These are phyloP conservation scores for Begonia loranthoides DNA, from an alignment of 306 rosid genomes.

Conservation along the genomic window DNA sequence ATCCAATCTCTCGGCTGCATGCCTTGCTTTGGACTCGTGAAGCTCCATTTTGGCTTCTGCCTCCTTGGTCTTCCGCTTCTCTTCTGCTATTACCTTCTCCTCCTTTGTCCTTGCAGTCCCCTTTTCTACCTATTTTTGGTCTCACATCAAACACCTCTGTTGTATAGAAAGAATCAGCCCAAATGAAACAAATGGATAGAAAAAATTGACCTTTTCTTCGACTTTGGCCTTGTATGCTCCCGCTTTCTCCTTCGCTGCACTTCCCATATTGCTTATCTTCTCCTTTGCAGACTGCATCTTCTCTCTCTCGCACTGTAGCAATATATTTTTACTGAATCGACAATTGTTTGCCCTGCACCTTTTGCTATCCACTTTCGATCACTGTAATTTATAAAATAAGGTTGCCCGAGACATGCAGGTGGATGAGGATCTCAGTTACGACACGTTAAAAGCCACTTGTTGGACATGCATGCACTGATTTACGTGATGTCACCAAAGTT, in stretches of 20 bases:
- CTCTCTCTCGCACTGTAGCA: neutral
- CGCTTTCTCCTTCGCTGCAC: slow-evolving; percentile 37
- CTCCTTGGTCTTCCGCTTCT: slow-evolving; percentile 38
- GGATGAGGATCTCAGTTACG: neutral
- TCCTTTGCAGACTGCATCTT: slow-evolving; percentile 45
- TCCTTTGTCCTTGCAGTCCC: slow-evolving; percentile 35
- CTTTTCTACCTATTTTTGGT: slow-evolving; percentile 31
- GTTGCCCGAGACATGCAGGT: neutral
- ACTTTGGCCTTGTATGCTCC: slow-evolving; percentile 38
- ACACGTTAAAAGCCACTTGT: slow-evolving; percentile 6
- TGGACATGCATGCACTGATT: slow-evolving; percentile 3
- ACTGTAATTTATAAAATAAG: neutral
- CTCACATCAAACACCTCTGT: neutral
- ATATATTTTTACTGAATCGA: neutral
- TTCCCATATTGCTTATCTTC: slow-evolving; percentile 39
- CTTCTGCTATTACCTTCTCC: slow-evolving; percentile 37
- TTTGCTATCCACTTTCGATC: too few species aligned
- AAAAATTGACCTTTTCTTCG: slow-evolving; percentile 33
- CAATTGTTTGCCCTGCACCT: neutral
- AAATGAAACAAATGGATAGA: neutral
- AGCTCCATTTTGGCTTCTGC: slow-evolving; percentile 54
- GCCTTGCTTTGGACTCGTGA: slow-evolving; percentile 55
- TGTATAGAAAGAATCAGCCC: neutral
- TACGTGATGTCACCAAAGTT: too few species aligned
- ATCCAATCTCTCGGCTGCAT: slow-evolving; percentile 30